Evolutionary conservation across 2,329 filamentous ascomycete genomes (phyloP).

Genomic region (Ceratocystis diversiconidia): DNA sequence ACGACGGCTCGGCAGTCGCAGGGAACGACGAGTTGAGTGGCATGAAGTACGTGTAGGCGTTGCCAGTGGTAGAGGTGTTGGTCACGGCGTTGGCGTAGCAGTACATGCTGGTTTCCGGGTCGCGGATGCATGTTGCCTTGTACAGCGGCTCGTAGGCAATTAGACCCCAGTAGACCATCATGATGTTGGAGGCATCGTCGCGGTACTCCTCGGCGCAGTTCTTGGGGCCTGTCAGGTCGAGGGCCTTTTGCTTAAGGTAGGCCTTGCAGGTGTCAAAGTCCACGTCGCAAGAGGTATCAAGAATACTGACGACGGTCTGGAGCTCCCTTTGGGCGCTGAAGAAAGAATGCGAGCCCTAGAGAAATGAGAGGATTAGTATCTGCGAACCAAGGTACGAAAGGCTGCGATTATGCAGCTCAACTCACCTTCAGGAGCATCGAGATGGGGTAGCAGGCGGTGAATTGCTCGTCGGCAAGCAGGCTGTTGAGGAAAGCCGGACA

Average conservation of each 20-base stretch:
- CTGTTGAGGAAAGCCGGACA: slow-evolving; percentile 55
- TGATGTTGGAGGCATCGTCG: slow-evolving; percentile 52
- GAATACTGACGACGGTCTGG: slow-evolving; percentile 56
- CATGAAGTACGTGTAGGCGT: slow-evolving; percentile 73
- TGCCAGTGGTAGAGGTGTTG: slow-evolving; percentile 53
- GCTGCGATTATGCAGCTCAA: not conserved
- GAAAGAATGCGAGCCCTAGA: slow-evolving; percentile 65
- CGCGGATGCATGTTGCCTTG: slow-evolving; percentile 63
- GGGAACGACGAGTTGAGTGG: slow-evolving; percentile 64
- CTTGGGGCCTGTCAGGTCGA: slow-evolving; percentile 43
- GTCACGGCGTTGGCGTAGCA: slow-evolving; percentile 74
- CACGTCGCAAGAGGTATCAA: slow-evolving; percentile 64
- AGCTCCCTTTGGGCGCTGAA: slow-evolving; percentile 64
- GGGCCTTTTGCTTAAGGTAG: slow-evolving; percentile 51
- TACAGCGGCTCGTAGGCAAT: slow-evolving; percentile 65
- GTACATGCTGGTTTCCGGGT: slow-evolving; percentile 52
- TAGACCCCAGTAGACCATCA: slow-evolving; percentile 62
- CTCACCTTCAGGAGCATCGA: slow-evolving; percentile 67
- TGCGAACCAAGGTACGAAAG: not conserved
- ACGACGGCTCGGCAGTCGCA: slow-evolving; percentile 52
- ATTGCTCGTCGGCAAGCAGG: slow-evolving; percentile 51
- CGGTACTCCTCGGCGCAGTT: slow-evolving; percentile 62
- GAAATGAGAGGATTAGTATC: slow-evolving; percentile 19
- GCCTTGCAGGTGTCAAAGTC: slow-evolving; percentile 50
- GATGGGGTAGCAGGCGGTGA: slow-evolving; percentile 64